Conservation (phyloP, 1,284 basidiomycete genomes). For the Puccinia triticina region DNA sequence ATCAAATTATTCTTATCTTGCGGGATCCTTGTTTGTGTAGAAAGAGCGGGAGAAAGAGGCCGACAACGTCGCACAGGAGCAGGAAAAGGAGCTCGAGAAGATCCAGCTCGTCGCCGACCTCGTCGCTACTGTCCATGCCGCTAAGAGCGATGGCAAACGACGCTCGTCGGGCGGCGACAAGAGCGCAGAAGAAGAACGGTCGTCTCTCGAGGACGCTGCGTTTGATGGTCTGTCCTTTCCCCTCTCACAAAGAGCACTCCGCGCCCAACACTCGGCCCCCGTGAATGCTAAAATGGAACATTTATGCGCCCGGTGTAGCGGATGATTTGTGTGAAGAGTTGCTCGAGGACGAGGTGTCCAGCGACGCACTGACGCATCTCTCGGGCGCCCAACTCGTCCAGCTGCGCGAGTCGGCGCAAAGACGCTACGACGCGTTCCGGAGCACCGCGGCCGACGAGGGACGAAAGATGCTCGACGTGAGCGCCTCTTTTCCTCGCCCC, state of each 20-base stretch:
- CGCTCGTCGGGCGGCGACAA: background rate
- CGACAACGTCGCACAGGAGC: background rate
- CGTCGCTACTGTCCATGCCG: background rate
- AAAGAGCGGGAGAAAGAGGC: constrained; percentile 28
- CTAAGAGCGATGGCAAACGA: background rate
- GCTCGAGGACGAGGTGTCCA: constrained; percentile 1
- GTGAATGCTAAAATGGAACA: background rate
- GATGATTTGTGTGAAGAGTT: constrained; percentile 38
- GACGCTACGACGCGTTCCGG: constrained; percentile 20
- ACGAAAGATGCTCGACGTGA: constrained; percentile 36
- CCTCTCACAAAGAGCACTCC: too few species aligned
- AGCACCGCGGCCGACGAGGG: background rate
- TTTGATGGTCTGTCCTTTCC: constrained; percentile 43
- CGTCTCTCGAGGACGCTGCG: background rate
- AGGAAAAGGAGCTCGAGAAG: constrained; percentile 24
- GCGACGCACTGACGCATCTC: background rate
- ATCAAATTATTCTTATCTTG: too few species aligned
- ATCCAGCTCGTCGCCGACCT: background rate
- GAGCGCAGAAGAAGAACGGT: background rate
- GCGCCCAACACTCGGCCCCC: too few species aligned
- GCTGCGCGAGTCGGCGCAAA: constrained; percentile 4
- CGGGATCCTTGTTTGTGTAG: background rate
- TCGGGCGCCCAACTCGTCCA: background rate
- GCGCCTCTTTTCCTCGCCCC: too few species aligned
- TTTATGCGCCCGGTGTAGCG: too few species aligned